These are phyloP conservation scores for Ophiognomonia clavigignenti-juglandacearum DNA, from an alignment of 2,329 filamentous ascomycete genomes.

Conservation along the genomic window DNA sequence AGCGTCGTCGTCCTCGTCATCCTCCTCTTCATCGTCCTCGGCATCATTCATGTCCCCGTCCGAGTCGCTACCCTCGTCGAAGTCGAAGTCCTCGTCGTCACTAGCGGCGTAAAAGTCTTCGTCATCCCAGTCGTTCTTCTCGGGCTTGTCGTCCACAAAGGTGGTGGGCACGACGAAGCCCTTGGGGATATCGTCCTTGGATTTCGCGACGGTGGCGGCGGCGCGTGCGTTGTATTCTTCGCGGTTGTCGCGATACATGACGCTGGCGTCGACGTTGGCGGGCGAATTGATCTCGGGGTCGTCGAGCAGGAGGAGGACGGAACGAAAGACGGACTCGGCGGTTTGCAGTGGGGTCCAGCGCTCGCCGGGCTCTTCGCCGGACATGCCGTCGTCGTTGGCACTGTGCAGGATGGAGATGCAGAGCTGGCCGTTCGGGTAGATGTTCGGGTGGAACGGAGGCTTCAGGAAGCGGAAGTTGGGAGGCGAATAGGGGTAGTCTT, in stretches of 20 bases:
- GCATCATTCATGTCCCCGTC: constrained; percentile 55
- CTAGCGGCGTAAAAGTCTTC: constrained; percentile 82
- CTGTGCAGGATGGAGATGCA: constrained; percentile 96
- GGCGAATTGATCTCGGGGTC: constrained; percentile 91
- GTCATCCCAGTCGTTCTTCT: constrained; percentile 60
- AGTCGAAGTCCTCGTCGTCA: constrained; percentile 71
- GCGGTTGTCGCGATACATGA: constrained; percentile 74
- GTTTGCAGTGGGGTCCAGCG: constrained; percentile 93
- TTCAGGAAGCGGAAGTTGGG: constrained; percentile 81
- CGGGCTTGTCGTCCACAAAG: constrained; percentile 54
- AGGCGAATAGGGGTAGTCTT: constrained; percentile 84
- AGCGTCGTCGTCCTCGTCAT: constrained; percentile 49
- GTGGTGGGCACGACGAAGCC: constrained; percentile 80
- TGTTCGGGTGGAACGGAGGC: constrained; percentile 86
- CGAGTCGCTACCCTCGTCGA: constrained; percentile 64
- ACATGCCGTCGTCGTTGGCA: constrained; percentile 88
- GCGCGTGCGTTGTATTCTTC: constrained; percentile 67
- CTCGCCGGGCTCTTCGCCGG: constrained; percentile 83
- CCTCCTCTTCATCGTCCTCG: constrained; percentile 55
- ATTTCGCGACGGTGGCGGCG: constrained; percentile 63
- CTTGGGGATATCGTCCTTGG: constrained; percentile 73
- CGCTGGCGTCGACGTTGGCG: constrained; percentile 89
- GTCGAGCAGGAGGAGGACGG: constrained; percentile 85
- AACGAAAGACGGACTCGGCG: constrained; percentile 91
- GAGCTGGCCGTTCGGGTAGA: constrained; percentile 83